Evolutionary conservation across 148 eudicot species (phyloP).

Genomic region (Nepenthes mirabilis): DNA sequence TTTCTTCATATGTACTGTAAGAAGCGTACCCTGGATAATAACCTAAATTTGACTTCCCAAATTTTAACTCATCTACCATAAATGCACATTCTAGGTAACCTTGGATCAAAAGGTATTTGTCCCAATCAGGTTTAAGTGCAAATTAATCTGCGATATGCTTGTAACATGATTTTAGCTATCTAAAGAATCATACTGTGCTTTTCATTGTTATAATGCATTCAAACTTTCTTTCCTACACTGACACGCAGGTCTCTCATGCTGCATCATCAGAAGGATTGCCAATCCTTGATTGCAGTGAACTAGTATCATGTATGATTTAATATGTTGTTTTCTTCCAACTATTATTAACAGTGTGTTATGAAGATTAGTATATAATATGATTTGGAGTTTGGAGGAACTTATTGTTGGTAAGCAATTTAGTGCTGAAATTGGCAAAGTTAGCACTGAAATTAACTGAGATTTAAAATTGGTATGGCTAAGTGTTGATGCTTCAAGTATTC

Average conservation of each 20-base stretch:
- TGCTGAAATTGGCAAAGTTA: too few relatives aligned
- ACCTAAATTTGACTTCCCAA: neutral
- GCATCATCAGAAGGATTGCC: slow-evolving; percentile 70
- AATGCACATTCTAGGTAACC: too few relatives aligned
- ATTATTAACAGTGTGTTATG: neutral
- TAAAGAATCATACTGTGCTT: neutral
- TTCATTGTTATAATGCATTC: neutral
- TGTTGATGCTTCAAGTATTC: too few relatives aligned
- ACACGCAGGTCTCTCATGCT: slow-evolving; percentile 62
- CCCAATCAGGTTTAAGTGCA: too few relatives aligned
- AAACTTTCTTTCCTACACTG: neutral
- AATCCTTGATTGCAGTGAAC: slow-evolving; percentile 48
- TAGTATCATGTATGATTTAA: slow-evolving; percentile 47
- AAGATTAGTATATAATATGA: neutral
- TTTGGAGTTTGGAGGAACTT: neutral
- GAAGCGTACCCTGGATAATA: neutral
- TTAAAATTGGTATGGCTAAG: too few relatives aligned
- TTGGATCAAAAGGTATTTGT: too few relatives aligned
- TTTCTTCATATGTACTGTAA: too few relatives aligned
- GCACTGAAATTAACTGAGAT: too few relatives aligned
- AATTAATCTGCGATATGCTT: too few relatives aligned
- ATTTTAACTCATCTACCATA: neutral
- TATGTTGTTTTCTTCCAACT: neutral
- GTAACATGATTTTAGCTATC: neutral
- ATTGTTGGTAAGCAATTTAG: too few relatives aligned